A percentile compares a stretch with the other conserved stretches of the same genome.
Conservation (phyloP, 2,329 filamentous ascomycete species). For the Penicillium expansum region DNA sequence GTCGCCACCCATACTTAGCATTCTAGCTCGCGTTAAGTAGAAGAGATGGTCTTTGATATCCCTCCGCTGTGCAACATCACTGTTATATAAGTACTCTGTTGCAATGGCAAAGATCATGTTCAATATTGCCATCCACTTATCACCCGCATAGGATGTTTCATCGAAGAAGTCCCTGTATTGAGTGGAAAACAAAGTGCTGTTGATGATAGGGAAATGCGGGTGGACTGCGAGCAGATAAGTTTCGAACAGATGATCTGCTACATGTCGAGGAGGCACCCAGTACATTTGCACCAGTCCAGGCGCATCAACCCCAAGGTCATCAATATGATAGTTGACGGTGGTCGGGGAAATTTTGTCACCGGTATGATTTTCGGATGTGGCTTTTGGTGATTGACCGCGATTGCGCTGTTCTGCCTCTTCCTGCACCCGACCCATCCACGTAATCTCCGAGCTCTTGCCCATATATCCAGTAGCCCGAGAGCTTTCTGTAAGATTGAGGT, state of each 20-base stretch:
- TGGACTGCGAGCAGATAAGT: constrained; percentile 38
- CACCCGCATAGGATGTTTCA: constrained; percentile 22
- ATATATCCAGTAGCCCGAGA: constrained; percentile 12
- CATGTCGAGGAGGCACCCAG: constrained; percentile 30
- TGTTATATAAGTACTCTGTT: constrained; percentile 32
- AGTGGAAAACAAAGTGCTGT: constrained; percentile 30
- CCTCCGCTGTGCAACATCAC: constrained; percentile 27
- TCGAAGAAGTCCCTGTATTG: constrained; percentile 32
- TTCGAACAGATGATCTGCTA: constrained; percentile 37
- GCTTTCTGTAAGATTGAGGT: constrained; percentile 9
- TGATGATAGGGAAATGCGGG: constrained; percentile 39
- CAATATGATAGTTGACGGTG: constrained; percentile 32
- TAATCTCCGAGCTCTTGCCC: constrained; percentile 18
- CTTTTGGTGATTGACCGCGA: not conserved
- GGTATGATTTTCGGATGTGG: not conserved
- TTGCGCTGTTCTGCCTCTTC: not conserved
- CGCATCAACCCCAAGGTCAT: constrained; percentile 36
- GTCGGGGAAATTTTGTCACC: not conserved
- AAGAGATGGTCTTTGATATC: constrained; percentile 32
- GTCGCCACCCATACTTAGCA: too few species aligned
- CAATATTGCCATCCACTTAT: constrained; percentile 40
- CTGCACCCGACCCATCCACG: constrained; percentile 12
- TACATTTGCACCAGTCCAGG: constrained; percentile 35
- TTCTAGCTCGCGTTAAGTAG: too few species aligned
- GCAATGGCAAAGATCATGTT: constrained; percentile 44